These are phyloP conservation scores for Parietichytrium sp. DNA, from an alignment of 108 stramenopile genomes.

Conservation along the genomic window DNA sequence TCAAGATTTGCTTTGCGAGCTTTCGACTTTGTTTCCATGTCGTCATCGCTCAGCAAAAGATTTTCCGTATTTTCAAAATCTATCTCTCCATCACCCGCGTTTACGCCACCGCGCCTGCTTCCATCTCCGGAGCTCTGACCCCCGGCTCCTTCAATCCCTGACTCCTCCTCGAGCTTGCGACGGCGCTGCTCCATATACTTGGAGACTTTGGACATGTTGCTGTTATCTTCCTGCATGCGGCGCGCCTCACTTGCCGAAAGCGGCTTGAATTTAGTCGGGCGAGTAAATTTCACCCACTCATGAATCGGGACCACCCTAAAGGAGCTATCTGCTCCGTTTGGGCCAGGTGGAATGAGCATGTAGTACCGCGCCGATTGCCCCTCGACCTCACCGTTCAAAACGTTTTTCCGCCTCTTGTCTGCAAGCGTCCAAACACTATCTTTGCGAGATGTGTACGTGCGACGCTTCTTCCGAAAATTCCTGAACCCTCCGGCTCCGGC, in stretches of 20 bases:
- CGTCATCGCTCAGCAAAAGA: slow-evolving; percentile 24
- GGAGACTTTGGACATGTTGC: slow-evolving; percentile 18
- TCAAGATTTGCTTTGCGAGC: background rate
- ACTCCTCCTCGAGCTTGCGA: slow-evolving; percentile 34
- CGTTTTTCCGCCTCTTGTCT: background rate
- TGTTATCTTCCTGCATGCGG: background rate
- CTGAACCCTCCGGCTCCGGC: too few species aligned
- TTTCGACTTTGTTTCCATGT: background rate
- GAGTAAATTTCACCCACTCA: slow-evolving; percentile 17
- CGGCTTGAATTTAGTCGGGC: slow-evolving; percentile 23
- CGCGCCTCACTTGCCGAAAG: background rate
- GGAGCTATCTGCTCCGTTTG: background rate
- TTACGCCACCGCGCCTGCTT: background rate
- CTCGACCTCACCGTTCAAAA: background rate
- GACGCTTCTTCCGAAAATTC: background rate
- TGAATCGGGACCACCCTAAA: slow-evolving; percentile 25
- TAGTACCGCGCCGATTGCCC: slow-evolving; percentile 16
- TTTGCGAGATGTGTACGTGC: background rate
- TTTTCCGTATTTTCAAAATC: background rate
- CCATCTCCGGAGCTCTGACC: background rate
- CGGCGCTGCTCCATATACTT: slow-evolving; percentile 10
- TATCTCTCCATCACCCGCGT: background rate
- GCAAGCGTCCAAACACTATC: background rate
- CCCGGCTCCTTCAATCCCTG: background rate
- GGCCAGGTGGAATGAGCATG: slow-evolving; percentile 19